Percentiles rank a stretch among this genome's conserved stretches.
phyloP scores from a whole-genome alignment of 2,329 filamentous ascomycete genomes.

The Xylariaceae sp. region DNA sequence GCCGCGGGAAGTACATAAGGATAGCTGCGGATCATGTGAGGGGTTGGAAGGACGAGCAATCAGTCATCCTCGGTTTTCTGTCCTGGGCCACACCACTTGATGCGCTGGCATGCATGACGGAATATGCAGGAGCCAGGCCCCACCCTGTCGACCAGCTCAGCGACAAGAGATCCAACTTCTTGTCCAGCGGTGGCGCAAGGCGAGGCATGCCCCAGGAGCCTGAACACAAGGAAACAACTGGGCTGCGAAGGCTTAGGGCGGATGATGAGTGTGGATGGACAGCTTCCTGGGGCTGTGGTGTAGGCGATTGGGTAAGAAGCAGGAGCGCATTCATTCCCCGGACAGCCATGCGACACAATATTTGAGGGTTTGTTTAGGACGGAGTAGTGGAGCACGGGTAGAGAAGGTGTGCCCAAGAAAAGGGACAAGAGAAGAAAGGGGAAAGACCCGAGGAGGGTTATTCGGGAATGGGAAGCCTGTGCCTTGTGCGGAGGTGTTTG shows the following conservation, averaged over 20 bases:
- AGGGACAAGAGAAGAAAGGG: constrained; percentile 24
- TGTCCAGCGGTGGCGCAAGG: constrained; percentile 26
- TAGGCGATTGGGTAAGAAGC: constrained; percentile 19
- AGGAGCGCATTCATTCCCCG: constrained; percentile 17
- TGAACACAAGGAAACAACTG: constrained; percentile 18
- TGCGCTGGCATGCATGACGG: constrained; percentile 54
- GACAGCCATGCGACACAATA: constrained; percentile 22
- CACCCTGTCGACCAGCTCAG: constrained; percentile 38
- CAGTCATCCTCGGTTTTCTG: constrained; percentile 31
- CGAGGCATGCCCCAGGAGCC: constrained; percentile 20
- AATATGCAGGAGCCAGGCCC: constrained; percentile 45
- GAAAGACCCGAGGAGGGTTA: constrained; percentile 26
- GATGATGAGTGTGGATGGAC: constrained; percentile 11
- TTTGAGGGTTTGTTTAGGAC: constrained; percentile 20
- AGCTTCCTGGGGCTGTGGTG: constrained; percentile 18
- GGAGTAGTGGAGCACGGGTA: constrained; percentile 19
- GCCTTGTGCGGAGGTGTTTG: constrained; percentile 24
- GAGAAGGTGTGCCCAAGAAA: constrained; percentile 24
- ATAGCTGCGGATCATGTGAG: constrained; percentile 28
- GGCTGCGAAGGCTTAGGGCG: constrained; percentile 16
- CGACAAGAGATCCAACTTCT: constrained; percentile 24
- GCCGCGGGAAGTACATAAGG: constrained; percentile 31
- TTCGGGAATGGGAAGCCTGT: constrained; percentile 23
- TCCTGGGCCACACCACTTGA: constrained; percentile 39
- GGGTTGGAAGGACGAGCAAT: constrained; percentile 24